Base-by-base conservation (phyloP, 1,284 basidiomycete species). In the Puccinia coronata region DNA sequence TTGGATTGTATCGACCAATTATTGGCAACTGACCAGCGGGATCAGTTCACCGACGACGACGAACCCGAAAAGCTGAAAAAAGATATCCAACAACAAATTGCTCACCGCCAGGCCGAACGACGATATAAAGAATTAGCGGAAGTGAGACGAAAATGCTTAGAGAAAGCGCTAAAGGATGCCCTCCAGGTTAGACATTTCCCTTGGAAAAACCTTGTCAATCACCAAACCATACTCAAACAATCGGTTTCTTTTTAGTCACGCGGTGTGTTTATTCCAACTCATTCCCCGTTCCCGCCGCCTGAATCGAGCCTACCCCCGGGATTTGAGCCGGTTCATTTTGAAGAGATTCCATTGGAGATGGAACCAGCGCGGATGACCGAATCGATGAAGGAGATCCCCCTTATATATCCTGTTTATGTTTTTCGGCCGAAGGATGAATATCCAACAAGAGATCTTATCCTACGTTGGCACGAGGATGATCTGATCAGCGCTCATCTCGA, bases 381-480 rank as follows among this genome's bases (percentile, higher is more conserved):
- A 34, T 41, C 34, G 36, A 41, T 57, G 34, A 39, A 75, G n/a
- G 36, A 41, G 28, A 20, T 36, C 8, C 43, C 78, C 4, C 70
- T 80, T 14, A 51, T 72, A 16, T 80, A 80, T 34, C 78, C 78
- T 14, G 78, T 80, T 0, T 72, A 80, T 39, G 57, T 80, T 49
- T 51, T 72, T 12, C 34, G 78, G 47, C 78, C 78, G 4, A 61
- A 72, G 34, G 78, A 80, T 41, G 25, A 47, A 43, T 57, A 57
- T 61, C 78, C 78, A 25, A 80, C 49, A 25, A 34, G 69, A 59
- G 78, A 80, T 41, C 67, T 80, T 11, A 41, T 80, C 16, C 53
- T 80, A 18, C n/a, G 20, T 23, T 80, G 78, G 78, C 49, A 72
- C 43, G 78, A 80, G 57, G 69, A 80, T 59, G 67, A 80, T 63